Base-by-base conservation (phyloP, 179 eudicot genomes). In the Corrigiola litoralis region DNA sequence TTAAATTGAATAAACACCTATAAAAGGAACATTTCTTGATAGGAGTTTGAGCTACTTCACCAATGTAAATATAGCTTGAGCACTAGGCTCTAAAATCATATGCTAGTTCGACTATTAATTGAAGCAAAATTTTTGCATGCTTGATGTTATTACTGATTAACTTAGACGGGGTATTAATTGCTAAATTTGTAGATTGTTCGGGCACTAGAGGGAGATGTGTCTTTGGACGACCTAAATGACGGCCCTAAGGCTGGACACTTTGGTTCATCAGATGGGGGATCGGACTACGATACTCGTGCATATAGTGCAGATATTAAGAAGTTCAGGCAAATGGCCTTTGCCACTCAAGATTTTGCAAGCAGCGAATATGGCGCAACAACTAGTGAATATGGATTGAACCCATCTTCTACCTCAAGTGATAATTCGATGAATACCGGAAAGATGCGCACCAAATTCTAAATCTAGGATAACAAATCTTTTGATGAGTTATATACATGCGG, bases 261-360 rank as follows among this genome's bases (percentile, higher is more conserved):
- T 23, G 41, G 68, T 47, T 61, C 75, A 66, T 69, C 79, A 5
- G 76, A 29, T 14, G 77, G 66, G 6, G 61, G 86, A 5, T 68
- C 77, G 1, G 65, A 69, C 1, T 87, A 92, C 12, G 88, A 92
- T 63, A 77, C 87, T 2, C 73, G 81, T 4, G 83, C 83, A 24
- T 89, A 89, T 61, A 87, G 83, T 31, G 91, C 86, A 3, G 98
- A 92, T 62, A 70, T 92, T 57, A 67, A 80, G 81, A 89, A 78
- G 63, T 92, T 92, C 67, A 77, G 81, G 72, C 77, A 87, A 69
- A 84, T 90, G 84, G 86, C 91, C 1, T 71, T 88, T 58, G 41
- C 77, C 18, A 76, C 78, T 4, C 71, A 70, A 50, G 85, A 77
- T 36, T 56, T 58, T 33, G 72, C 72, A 7, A 82, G 89, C 57